These are phyloP conservation scores for Pseudogymnoascus sp. DNA, from an alignment of 2,329 filamentous ascomycete species.

Conservation along the genomic window DNA sequence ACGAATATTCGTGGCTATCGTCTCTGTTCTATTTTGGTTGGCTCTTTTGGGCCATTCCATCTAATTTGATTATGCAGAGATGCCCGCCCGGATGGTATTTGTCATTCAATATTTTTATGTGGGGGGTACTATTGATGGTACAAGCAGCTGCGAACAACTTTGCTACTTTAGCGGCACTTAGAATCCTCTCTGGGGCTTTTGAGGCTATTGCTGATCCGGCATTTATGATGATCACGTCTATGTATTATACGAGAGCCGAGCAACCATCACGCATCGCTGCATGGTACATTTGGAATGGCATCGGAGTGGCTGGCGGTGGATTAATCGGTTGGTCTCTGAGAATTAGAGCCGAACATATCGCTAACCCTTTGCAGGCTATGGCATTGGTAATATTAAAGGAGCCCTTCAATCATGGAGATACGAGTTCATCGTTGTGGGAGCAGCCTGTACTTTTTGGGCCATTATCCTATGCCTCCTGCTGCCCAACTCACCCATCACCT, in stretches of 20 bases:
- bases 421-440: constrained; percentile 15
- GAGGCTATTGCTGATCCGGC: constrained; percentile 25
- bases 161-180: constrained; percentile 14
- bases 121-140: constrained; percentile 5
- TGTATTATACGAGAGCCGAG: constrained; percentile 28
- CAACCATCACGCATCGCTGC: constrained; percentile 26
- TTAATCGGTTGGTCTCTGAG: constrained; percentile 12
- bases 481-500: constrained; percentile 41
- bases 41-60: constrained; percentile 27
- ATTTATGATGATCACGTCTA: constrained; percentile 27
- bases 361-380: constrained; percentile 21
- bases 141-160: constrained; percentile 16
- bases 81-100: constrained; percentile 29
- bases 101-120: constrained; percentile 12
- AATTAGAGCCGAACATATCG: constrained; percentile 14
- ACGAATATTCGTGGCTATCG: neutral
- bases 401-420: constrained; percentile 18
- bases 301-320: constrained; percentile 17
- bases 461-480: constrained; percentile 37
- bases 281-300: constrained; percentile 15
- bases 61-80: constrained; percentile 24
- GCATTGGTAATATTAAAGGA: constrained; percentile 20
- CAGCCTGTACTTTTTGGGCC: constrained; percentile 21
- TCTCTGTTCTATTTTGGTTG: constrained; percentile 21
- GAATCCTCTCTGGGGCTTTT: constrained; percentile 22